Conservation (phyloP, 208 protist genomes). For the Acanthamoeba healyi region DNA sequence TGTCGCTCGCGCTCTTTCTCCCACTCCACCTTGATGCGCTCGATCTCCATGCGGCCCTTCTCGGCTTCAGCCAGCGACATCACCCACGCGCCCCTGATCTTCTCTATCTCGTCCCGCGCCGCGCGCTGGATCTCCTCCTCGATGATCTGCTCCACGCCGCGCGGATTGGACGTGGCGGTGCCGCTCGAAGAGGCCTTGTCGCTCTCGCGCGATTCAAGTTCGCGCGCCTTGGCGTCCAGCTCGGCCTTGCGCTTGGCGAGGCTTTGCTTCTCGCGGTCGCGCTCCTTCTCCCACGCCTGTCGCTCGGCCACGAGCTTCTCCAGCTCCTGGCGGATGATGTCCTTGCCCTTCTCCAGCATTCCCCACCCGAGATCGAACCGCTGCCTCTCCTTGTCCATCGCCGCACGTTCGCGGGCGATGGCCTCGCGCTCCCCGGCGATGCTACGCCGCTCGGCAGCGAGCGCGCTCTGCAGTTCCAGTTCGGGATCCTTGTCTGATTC, state of each 20-base stretch:
- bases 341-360: conserved; percentile 34
- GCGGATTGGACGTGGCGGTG: neutral
- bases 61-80: conserved; percentile 32
- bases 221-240: neutral
- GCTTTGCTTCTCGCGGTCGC: conserved; percentile 33
- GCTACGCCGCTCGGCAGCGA: neutral
- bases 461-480: no score
- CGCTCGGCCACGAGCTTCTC: conserved; percentile 12
- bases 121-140: conserved; percentile 49
- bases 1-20: conserved; percentile 26
- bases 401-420: neutral
- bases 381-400: conserved; percentile 37
- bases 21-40: conserved; percentile 26
- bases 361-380: conserved; percentile 8
- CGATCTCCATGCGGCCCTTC: conserved; percentile 42
- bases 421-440: conserved; percentile 1
- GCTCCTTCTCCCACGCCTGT: conserved; percentile 10
- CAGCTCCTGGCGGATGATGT: conserved; percentile 35
- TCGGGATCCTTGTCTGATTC: no score
- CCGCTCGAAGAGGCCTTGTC: neutral
- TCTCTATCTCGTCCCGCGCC: conserved; percentile 28
- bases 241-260: conserved; percentile 48
- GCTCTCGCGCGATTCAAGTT: neutral
- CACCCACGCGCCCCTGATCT: conserved; percentile 16
- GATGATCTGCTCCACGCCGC: conserved; percentile 49